A percentile compares a stretch with the other conserved stretches of the same genome.
Conservation (phyloP, 352 stramenopile species). For the Phytopythium helicoides region DNA sequence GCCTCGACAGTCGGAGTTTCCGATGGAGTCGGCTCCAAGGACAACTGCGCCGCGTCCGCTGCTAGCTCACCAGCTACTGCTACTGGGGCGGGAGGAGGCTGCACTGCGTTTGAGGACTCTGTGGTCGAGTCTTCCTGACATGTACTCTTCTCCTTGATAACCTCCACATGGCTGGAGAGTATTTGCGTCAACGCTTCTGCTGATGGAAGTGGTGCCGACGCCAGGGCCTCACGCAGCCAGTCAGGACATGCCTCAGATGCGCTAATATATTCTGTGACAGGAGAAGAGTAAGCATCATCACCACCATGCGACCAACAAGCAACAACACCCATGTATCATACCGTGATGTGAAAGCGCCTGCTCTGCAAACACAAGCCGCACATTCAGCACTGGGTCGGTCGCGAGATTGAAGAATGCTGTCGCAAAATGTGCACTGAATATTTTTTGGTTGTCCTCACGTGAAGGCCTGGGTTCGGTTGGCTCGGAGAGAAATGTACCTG, state of each 20-base stretch:
- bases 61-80: neutral
- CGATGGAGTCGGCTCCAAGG: neutral
- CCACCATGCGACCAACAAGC: neutral
- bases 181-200: neutral
- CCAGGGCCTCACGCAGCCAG: neutral
- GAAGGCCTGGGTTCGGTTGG: neutral
- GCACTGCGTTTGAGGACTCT: neutral
- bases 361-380: slow-evolving; percentile 60
- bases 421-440: slow-evolving; percentile 54
- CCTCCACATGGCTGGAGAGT: neutral
- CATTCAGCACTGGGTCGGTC: slow-evolving; percentile 67
- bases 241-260: neutral
- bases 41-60: neutral
- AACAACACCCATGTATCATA: neutral
- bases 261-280: neutral
- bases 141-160: neutral
- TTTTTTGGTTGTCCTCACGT: slow-evolving; percentile 14
- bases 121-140: neutral
- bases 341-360: slow-evolving; percentile 40
- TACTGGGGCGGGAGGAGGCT: neutral
- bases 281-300: neutral
- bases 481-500: slow-evolving; percentile 41
- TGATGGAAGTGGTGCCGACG: neutral
- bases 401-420: slow-evolving; percentile 56
- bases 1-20: too few relatives aligned